Base-by-base conservation (phyloP, 2,329 filamentous ascomycete species). In the Camptophora hylomeconis region DNA sequence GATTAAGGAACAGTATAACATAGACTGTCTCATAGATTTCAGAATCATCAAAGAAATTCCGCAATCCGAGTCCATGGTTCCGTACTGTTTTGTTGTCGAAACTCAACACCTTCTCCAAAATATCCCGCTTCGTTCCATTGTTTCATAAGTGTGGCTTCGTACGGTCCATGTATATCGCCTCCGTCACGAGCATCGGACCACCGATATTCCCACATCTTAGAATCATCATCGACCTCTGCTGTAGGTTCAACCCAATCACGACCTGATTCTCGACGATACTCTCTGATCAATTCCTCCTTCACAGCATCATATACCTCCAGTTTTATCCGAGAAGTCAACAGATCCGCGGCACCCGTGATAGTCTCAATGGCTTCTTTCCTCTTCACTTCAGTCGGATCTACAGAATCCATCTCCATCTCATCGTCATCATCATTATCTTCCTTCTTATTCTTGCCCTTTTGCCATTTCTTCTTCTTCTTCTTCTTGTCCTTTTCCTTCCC, bases 91-190 rank as follows among this genome's bases (percentile, higher is more conserved):
- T 58, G 67, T 36, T 56, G 61, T 39, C 74, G 67, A 45, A 87
- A 86, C 50, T 86, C 87, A 14, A 93, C 83, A 0, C 81, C 82
- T 39, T 89, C 78, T 8, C 75, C 79, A 55, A 98, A 98, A 51
- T 95, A 95, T 3, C 89, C 89, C 14, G 83, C 83, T 38, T 81
- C 74, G 42, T 79, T 74, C 89, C 89, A 98, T 2, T 81, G 80
- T 45, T 75, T 72, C 89, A 98, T 95, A 20, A 78, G 87, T 4
- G 66, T 53, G 5, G 68, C 71, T 48, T 94, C 83, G 52, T 84
- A 98, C 0, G 89, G 87, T 0, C 89, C 89, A 53, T 98, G 83
- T 33, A 70, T 69, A 26, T 72, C 68, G 7, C 71, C 81, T 16
- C 72, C 79, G 47, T 93, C 87, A 21, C 84, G 68, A 11, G 81